These are phyloP conservation scores for Vaccinium darrowii DNA, from an alignment of 148 eudicot species.

Conservation along the genomic window DNA sequence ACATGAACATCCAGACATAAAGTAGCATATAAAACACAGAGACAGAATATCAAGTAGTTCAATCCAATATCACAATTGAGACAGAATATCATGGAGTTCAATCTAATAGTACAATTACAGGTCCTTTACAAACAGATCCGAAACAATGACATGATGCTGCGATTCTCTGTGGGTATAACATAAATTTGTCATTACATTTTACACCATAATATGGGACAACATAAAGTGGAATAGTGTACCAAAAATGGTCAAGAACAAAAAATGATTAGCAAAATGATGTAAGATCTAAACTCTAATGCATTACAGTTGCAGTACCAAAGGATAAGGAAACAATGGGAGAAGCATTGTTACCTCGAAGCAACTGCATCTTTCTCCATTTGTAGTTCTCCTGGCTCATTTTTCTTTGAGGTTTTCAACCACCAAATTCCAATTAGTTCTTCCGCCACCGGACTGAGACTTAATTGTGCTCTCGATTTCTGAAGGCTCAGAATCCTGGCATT, in stretches of 20 bases:
- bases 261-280: neutral
- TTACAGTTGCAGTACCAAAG: neutral
- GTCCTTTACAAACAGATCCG: neutral
- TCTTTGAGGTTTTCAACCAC: conserved; percentile 54
- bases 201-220: neutral
- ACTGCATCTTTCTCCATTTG: conserved; percentile 20
- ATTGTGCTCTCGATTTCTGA: conserved; percentile 8
- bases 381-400: conserved; percentile 34
- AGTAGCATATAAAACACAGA: neutral
- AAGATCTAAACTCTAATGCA: neutral
- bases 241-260: neutral
- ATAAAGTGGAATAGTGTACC: neutral
- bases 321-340: neutral
- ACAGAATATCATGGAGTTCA: neutral
- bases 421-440: conserved; percentile 60
- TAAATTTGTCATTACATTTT: neutral
- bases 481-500: neutral
- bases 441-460: conserved; percentile 20
- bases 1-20: neutral
- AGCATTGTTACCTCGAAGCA: conserved; percentile 15
- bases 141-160: neutral
- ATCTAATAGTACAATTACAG: neutral
- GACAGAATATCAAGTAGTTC: neutral
- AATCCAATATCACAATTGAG: neutral
- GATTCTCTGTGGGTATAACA: neutral